phyloP scores from a whole-genome alignment of 2,329 filamentous ascomycete species.

The Metarhizium album region DNA sequence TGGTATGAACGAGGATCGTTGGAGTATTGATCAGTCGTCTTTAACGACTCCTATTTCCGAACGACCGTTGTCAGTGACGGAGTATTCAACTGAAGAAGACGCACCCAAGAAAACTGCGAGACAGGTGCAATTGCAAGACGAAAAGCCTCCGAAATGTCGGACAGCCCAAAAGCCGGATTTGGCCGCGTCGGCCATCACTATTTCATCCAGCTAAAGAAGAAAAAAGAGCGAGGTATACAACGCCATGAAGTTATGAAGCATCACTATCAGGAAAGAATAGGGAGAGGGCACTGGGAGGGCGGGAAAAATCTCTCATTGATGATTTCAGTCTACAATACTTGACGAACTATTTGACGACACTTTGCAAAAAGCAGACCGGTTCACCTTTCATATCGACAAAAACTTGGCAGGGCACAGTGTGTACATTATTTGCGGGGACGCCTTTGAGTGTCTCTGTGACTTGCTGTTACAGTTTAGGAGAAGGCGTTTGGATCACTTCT shows the following conservation, averaged over 20 bases:
- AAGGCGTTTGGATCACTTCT: constrained; percentile 8
- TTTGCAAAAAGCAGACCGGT: neutral
- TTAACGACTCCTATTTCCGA: constrained; percentile 29
- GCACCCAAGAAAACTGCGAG: constrained; percentile 19
- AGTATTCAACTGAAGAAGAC: constrained; percentile 20
- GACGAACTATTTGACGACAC: neutral
- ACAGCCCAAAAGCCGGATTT: neutral
- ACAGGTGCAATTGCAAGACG: constrained; percentile 10
- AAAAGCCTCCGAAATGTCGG: neutral
- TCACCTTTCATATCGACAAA: neutral
- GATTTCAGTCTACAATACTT: neutral
- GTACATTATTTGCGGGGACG: neutral
- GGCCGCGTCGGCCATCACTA: neutral
- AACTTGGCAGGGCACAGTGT: neutral
- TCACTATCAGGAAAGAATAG: neutral
- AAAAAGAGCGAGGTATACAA: neutral
- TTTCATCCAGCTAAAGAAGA: neutral
- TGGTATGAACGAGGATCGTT: constrained; percentile 25
- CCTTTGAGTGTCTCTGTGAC: neutral
- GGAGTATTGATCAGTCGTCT: constrained; percentile 26
- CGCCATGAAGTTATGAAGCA: constrained; percentile 1
- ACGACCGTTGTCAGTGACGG: constrained; percentile 21
- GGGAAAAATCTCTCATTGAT: neutral
- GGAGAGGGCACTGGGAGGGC: neutral
- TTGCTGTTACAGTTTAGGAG: constrained; percentile 1